Conservation (phyloP, 257 asterid species). For the Petunia axillaris region DNA sequence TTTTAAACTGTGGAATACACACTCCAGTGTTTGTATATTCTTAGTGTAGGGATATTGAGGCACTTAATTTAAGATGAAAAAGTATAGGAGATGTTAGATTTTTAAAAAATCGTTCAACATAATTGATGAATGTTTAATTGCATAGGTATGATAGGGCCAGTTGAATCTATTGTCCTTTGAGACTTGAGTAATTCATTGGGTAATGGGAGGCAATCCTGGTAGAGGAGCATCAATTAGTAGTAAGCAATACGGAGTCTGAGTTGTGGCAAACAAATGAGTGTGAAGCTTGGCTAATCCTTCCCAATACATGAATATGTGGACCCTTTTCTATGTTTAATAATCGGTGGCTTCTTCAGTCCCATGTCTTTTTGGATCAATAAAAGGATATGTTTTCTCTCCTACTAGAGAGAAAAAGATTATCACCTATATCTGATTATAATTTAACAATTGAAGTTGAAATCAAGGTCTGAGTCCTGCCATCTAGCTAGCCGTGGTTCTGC, state of each 20-base stretch:
- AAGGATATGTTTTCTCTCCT: neutral
- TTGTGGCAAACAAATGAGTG: neutral
- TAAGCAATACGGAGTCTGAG: neutral
- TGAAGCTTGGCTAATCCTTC: neutral
- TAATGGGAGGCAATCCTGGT: neutral
- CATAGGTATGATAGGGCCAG: neutral
- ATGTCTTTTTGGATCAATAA: neutral
- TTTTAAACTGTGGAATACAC: neutral
- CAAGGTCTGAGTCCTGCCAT: neutral
- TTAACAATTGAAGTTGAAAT: neutral
- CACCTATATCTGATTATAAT: neutral
- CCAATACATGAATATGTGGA: neutral
- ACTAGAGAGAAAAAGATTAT: neutral
- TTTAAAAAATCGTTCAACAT: neutral
- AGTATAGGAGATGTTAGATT: neutral
- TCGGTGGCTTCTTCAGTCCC: neutral
- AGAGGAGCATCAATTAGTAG: slow-evolving; percentile 12
- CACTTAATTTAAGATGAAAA: slow-evolving; percentile 11
- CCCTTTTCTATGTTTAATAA: slow-evolving; percentile 17
- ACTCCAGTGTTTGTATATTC: slow-evolving; percentile 5
- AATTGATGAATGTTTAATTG: slow-evolving; percentile 18
- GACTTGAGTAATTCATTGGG: neutral
- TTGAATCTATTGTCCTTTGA: neutral
- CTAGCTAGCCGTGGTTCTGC: neutral
- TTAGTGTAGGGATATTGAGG: slow-evolving; percentile 2